Conservation (phyloP, 768 basidiomycete genomes). For the Coprinellus micaceus region DNA sequence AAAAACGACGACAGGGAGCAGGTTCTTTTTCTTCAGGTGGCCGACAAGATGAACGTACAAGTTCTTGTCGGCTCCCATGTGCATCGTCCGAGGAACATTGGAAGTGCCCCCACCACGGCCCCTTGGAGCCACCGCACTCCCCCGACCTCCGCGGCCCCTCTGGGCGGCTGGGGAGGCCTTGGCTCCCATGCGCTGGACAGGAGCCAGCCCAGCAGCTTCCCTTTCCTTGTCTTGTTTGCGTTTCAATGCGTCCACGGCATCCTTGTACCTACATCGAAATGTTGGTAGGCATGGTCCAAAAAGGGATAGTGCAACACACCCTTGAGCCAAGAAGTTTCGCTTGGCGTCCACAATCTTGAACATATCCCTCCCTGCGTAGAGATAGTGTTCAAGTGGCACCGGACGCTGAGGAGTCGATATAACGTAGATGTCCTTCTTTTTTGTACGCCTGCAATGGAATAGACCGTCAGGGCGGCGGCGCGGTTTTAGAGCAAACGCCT, state of each 20-base stretch:
- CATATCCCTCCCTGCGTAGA: constrained; percentile 90
- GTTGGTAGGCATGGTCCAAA: not conserved
- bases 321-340: constrained; percentile 66
- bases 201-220: constrained; percentile 88
- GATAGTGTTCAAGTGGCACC: constrained; percentile 93
- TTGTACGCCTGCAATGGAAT: constrained; percentile 69
- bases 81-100: constrained; percentile 43
- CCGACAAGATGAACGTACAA: constrained; percentile 91
- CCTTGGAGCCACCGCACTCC: constrained; percentile 39
- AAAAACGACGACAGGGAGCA: constrained; percentile 94
- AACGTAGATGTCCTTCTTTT: constrained; percentile 99
- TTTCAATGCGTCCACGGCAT: constrained; percentile 81
- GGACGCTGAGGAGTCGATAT: constrained; percentile 95
- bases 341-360: constrained; percentile 90
- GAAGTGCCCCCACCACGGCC: constrained; percentile 43
- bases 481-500: constrained; percentile 20
- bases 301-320: constrained; percentile 50
- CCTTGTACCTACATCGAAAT: constrained; percentile 64
- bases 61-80: constrained; percentile 78
- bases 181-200: constrained; percentile 80
- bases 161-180: constrained; percentile 49
- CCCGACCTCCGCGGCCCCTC: constrained; percentile 46
- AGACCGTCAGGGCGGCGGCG: not conserved
- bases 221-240: constrained; percentile 98
- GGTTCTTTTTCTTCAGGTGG: constrained; percentile 75